Base-by-base conservation (phyloP, 2,329 filamentous ascomycete genomes). In the Botrytis byssoidea region DNA sequence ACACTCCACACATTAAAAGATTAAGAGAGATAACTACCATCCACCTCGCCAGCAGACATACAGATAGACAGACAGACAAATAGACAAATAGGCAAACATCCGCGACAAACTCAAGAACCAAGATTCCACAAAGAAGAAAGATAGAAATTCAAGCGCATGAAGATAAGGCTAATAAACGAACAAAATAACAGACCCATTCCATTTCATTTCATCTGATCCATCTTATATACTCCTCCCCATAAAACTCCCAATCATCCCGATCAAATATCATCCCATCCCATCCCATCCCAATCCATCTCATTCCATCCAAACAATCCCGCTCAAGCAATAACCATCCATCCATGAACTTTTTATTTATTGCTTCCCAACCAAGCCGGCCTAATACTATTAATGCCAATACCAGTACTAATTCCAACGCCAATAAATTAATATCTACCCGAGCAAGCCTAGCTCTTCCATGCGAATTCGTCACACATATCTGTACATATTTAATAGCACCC, bases 391-490 rank as follows among this genome's bases (percentile, higher is more conserved):
- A 57, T 22, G 48, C 25, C 25, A 55, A 57, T 32, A 25, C 35
- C 6, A 42, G 42, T 69, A 7, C 66, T 25, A 44, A 69, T 32
- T 35, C 37, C n/a, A 44, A 57, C 66, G 48, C 48, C 66, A 22
- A 42, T 20, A 32, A 25, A 44, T 42, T 16, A 18, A 57, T 32
- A 37, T 42, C 18, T 57, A 20, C 35, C 25, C 18, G 14, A 44
- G 5, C 51, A 55, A 10, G 16, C 29, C 46, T 18, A 57, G 10
- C n/a, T 20, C 51, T 69, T 32, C 66, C 66, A 57, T 69, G 48
- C 37, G 37, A 42, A 69, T 69, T 57, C 64, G 37, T 69, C 9
- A 57, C n/a, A 32, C 48, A 69, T 69, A 32, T 69, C 35, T 22
- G 20, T 57, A 69, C 10, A 69, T 57, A 42, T 57, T 37, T 57